Evolutionary conservation across 2,329 filamentous ascomycete species (phyloP), one percentile per base, ranked within the genome.

Genomic region (Hypomyces perniciosus): DNA sequence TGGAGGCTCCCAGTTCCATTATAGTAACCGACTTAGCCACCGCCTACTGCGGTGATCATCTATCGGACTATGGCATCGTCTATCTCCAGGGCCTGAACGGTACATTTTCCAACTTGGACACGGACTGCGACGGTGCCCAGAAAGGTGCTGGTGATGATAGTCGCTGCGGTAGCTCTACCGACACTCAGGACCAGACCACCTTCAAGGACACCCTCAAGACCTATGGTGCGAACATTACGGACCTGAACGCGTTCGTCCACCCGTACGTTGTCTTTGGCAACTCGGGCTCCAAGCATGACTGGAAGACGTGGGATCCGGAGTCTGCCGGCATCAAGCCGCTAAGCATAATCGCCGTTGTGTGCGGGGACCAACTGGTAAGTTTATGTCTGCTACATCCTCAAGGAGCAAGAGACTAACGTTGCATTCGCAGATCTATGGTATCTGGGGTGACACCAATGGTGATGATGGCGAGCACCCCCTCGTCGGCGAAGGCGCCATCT

Each of bases 381-480:
- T 35, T 40, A 10, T 8, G 5, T 5, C 13, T 12, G 12, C 35
- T 39, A 27, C 39, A 28, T 8, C 35, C 4, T 39, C 7, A 29
- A n/a, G 8, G 3, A 26, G 12, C 26, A 8, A 20, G 5, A 30
- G n/a, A 35, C 27, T 20, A 20, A 20, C 20, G 20, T 46, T 26
- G 38, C 35, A 31, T 26, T 26, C 20, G 56, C 13, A 54, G 44
- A 29, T 68, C 52, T 80, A 80, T 55, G 77, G 75, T 4, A 63
- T 81, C 48, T 81, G 76, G 76, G 78, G 77, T 27, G 77, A 75
- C 4, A 63, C 80, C 47, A 80, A 75, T 76, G 78, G 77, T 27
- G 77, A 81, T 59, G 75, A 72, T 26, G 80, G 80, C 50, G 77
- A 75, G 29, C 74, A 69, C 29, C 70, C 72, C 44, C 66, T 69